Conservation (phyloP, 2,329 filamentous ascomycete genomes). For the Ascochyta viciae-villosae region DNA sequence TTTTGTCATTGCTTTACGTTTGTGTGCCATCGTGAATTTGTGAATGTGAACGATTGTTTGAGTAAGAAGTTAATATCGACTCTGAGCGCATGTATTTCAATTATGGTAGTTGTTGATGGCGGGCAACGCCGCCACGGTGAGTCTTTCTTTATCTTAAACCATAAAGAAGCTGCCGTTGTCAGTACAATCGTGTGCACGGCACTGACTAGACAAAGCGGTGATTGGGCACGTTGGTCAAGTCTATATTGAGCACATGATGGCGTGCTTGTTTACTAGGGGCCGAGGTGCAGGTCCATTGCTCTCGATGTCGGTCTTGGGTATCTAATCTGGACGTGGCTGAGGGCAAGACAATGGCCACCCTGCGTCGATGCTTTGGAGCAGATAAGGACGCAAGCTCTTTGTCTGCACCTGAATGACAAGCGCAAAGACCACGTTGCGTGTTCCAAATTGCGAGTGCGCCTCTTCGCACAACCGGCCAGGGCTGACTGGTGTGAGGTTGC, state of each 20-base stretch:
- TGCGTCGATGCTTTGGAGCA: neutral
- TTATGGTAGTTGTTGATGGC: neutral
- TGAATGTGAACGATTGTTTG: neutral
- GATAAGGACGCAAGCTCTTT: neutral
- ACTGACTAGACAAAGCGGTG: neutral
- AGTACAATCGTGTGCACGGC: neutral
- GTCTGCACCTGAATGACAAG: neutral
- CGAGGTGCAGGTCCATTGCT: neutral
- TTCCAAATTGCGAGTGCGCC: neutral
- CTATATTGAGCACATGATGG: neutral
- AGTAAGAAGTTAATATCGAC: neutral
- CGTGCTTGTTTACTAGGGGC: neutral
- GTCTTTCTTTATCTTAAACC: neutral
- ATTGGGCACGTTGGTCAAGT: neutral
- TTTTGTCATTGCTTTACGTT: neutral
- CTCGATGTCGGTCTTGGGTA: neutral
- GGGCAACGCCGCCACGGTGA: neutral
- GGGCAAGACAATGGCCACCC: neutral
- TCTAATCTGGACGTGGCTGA: neutral
- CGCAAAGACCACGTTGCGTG: neutral
- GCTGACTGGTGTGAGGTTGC: neutral
- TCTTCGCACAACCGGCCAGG: neutral
- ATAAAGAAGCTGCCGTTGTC: neutral
- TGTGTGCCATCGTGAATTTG: neutral
- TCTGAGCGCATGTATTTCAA: neutral